Base-by-base conservation (phyloP, 2,329 filamentous ascomycete species). In the Tolypocladium inflatum region DNA sequence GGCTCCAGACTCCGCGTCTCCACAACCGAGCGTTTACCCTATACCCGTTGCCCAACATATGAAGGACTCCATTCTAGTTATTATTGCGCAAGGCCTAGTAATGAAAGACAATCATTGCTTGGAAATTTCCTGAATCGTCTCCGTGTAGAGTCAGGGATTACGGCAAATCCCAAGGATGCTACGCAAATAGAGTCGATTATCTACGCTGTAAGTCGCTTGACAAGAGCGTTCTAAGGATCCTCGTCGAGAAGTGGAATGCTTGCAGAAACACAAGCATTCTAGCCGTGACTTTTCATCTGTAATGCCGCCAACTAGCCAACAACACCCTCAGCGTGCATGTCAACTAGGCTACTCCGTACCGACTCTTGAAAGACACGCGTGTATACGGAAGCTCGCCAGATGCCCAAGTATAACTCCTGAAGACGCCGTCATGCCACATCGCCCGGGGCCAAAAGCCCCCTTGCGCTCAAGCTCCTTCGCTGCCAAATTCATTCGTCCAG, bases 401-500 rank as follows among this genome's bases (percentile, higher is more conserved):
- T 62, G 58, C 61, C 63, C 57, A 58, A 57, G 60, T 57, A 45
- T 41, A 69, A 68, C 67, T 69, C 68, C 68, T 59, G 53, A 60
- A 62, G 64, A 68, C 67, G 67, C 68, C 68, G 58, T 63, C 62
- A 66, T 67, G 63, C 65, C 63, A 63, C 65, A 56, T 55, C 59
- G 57, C 59, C 56, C 59, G 58, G 56, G 53, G 56, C 21, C 17
- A 1, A 38, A 38, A 33, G 21, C 45, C 55, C 48, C 30, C 19
- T 37, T 41, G n/a, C 35, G 30, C 53, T 70, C 64, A 82, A 64
- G 80, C 78, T 21, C 93, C 93, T 72, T 97, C 93, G 70, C 91
- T 96, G 58, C 93, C 93, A 75, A 97, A 97, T 75, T 97, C 92
- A 67, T 88, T 83, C 11, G 94, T 99, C 94, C 94, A 99, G 51